Evolutionary conservation across 495 filamentous ascomycete species (phyloP).

Genomic region (Penicillium egyptiacum): DNA sequence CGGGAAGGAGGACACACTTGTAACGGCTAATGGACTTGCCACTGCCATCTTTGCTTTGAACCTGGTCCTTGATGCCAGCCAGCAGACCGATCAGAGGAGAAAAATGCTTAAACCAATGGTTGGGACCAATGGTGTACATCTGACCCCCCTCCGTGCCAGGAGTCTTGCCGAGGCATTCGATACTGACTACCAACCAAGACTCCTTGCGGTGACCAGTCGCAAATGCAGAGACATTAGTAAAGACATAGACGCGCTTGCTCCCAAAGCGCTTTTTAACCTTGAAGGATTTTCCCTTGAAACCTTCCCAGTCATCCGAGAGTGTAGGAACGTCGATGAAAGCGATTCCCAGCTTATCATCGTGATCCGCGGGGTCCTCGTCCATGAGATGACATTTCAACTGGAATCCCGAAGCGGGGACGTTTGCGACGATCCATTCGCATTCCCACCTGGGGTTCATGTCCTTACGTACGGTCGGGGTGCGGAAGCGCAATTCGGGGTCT

Average conservation of each 20-base stretch:
- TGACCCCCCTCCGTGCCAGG: slow-evolving; percentile 68
- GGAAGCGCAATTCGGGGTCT: slow-evolving; percentile 66
- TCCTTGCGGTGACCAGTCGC: slow-evolving; percentile 55
- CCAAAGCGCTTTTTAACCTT: slow-evolving; percentile 79
- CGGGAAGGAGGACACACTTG: slow-evolving; percentile 53
- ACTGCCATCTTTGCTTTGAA: slow-evolving; percentile 43
- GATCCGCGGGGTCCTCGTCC: slow-evolving; percentile 85
- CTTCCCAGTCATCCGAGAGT: slow-evolving; percentile 65
- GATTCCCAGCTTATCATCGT: slow-evolving; percentile 86
- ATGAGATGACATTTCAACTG: slow-evolving; percentile 76
- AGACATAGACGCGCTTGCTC: slow-evolving; percentile 79
- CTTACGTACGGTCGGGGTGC: slow-evolving; percentile 72
- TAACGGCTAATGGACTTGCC: slow-evolving; percentile 61
- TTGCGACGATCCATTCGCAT: slow-evolving; percentile 80
- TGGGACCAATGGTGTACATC: slow-evolving; percentile 74
- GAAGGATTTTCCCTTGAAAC: slow-evolving; percentile 62
- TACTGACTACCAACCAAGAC: slow-evolving; percentile 64
- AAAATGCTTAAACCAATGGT: slow-evolving; percentile 79
- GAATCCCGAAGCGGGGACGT: slow-evolving; percentile 77
- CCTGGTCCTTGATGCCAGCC: slow-evolving; percentile 69
- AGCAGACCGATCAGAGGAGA: slow-evolving; percentile 86
- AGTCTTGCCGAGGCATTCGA: slow-evolving; percentile 73
- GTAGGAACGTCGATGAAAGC: slow-evolving; percentile 61
- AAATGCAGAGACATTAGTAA: slow-evolving; percentile 62
- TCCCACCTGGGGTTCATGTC: slow-evolving; percentile 78